Evolutionary conservation across 2,329 filamentous ascomycete species (phyloP), one percentile per base, ranked within the genome.

Genomic region (Macroventuria anomochaeta): DNA sequence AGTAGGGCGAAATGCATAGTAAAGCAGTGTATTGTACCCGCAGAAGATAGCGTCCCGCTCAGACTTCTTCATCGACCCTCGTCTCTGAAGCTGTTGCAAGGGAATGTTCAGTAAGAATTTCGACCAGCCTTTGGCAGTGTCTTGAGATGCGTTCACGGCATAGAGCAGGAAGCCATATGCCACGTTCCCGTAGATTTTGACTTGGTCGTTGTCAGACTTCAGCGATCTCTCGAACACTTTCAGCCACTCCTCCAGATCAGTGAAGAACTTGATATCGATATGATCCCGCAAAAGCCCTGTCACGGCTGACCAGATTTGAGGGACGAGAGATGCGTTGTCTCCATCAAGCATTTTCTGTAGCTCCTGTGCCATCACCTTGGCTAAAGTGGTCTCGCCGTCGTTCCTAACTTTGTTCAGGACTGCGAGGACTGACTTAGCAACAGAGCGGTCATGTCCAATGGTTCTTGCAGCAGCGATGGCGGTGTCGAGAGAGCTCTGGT

Each of bases 141-240:
- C 76, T 17, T 85, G 81, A 59, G 88, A 86, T 0, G 87, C 82
- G 47, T 88, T 83, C 13, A 91, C 81, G 6, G 87, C 84, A 69
- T 88, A 96, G 17, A 95, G 84, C 37, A 97, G 85, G 46, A 90
- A 88, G 63, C 90, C 91, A 90, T 93, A 97, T 0, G 92, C 92
- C 50, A 87, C 79, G 65, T 93, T 91, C 18, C 93, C 90, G 65
- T 96, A 87, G 6, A 68, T 37, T 88, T 89, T 37, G 29, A 73
- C 69, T 11, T 82, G 77, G 3, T 82, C 77, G 58, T 96, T 91
- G 46, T 84, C 83, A 62, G 86, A 88, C 69, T 96, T 96, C 75
- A 97, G 91, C 67, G 91, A 95, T 57, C 82, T 82, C 65, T 96
- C 89, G 15, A 96, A 87, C 8, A 96, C 82, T 26, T 83, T 82